Evolutionary conservation across 768 basidiomycete genomes (phyloP).

Genomic region (Boletus tomentosulus): DNA sequence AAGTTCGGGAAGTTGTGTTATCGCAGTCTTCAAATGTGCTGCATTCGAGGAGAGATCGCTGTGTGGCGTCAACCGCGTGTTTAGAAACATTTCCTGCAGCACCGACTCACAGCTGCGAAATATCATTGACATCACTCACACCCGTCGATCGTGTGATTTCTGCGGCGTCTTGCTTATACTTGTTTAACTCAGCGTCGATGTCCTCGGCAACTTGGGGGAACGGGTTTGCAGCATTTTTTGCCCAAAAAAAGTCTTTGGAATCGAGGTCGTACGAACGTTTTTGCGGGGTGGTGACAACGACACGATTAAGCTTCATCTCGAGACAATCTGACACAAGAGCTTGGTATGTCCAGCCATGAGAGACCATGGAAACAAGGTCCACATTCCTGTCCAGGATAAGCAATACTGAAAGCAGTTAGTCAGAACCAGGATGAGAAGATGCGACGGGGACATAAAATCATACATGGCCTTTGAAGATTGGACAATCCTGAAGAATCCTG

Average conservation of each 20-base stretch:
- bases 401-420: constrained; percentile 53
- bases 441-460: constrained; percentile 22
- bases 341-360: constrained; percentile 99
- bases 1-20: constrained; percentile 93
- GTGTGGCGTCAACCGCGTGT: constrained; percentile 7
- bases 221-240: constrained; percentile 89
- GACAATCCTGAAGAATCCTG: constrained; percentile 82
- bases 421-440: constrained; percentile 1
- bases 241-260: constrained; percentile 99
- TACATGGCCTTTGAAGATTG: constrained; percentile 84
- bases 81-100: neutral
- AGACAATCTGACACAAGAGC: constrained; percentile 97
- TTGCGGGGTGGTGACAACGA: constrained; percentile 74
- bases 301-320: constrained; percentile 94
- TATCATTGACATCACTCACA: constrained; percentile 92
- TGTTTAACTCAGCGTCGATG: constrained; percentile 86
- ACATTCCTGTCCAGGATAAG: constrained; percentile 93
- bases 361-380: constrained; percentile 88
- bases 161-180: constrained; percentile 93
- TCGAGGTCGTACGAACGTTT: constrained; percentile 91
- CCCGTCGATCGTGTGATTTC: constrained; percentile 96
- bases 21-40: constrained; percentile 91
- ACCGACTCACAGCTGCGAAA: constrained; percentile 77
- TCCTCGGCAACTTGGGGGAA: constrained; percentile 99
- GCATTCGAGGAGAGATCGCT: constrained; percentile 91